Percentiles rank a stretch among this genome's conserved stretches.
These are phyloP conservation scores for Penicillium lagena DNA, from an alignment of 495 filamentous ascomycete genomes.

Conservation along the genomic window DNA sequence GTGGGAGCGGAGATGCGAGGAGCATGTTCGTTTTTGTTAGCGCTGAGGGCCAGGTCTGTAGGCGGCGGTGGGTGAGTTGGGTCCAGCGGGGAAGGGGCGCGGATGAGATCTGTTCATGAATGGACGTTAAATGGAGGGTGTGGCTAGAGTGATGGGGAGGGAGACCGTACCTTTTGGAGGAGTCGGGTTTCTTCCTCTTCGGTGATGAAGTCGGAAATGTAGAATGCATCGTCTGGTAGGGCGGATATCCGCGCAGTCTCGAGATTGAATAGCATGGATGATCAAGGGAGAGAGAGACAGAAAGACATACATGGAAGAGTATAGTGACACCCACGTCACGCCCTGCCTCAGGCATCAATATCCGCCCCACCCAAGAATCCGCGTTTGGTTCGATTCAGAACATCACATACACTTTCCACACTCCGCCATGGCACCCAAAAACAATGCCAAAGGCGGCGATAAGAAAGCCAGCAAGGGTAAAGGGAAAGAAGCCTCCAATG, in stretches of 20 bases:
- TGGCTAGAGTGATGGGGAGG: too few relatives aligned
- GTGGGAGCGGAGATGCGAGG: slow-evolving; percentile 66
- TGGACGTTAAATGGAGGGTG: too few relatives aligned
- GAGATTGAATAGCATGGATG: slow-evolving; percentile 13
- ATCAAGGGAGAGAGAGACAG: background rate
- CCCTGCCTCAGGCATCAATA: background rate
- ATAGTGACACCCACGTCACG: background rate
- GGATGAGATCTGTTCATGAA: slow-evolving; percentile 27
- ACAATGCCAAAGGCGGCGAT: slow-evolving; percentile 44
- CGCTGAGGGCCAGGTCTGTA: slow-evolving; percentile 85
- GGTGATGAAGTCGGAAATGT: slow-evolving; percentile 83
- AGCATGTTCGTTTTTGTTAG: slow-evolving; percentile 67
- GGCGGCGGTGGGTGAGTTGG: slow-evolving; percentile 72
- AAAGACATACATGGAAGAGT: background rate
- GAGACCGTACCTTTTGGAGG: slow-evolving; percentile 54
- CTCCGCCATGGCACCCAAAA: slow-evolving; percentile 46
- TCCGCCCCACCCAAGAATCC: background rate
- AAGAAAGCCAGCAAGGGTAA: slow-evolving; percentile 33
- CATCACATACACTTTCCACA: background rate
- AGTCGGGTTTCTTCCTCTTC: slow-evolving; percentile 66
- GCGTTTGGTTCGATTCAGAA: too few relatives aligned
- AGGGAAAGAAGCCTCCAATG: slow-evolving; percentile 41
- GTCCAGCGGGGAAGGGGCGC: slow-evolving; percentile 80
- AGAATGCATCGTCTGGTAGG: slow-evolving; percentile 68
- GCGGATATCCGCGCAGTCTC: slow-evolving; percentile 46